Conservation (phyloP, 768 basidiomycete species). For the Flagelloscypha sp. region DNA sequence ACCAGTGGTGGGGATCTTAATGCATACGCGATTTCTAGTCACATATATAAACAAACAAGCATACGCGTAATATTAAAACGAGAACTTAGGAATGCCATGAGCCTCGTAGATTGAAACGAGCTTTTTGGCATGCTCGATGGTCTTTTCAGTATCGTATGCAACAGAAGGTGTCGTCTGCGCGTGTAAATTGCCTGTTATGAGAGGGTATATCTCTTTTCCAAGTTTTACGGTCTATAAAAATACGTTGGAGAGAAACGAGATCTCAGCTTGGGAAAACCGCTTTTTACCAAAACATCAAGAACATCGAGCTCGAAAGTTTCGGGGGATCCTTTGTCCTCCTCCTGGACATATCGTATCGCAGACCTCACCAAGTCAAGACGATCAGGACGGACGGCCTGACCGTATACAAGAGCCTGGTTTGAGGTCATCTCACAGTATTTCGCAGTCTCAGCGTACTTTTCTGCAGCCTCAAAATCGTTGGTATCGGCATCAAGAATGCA, state of each 20-base stretch:
- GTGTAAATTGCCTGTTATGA: slow-evolving; percentile 34
- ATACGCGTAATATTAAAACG: background rate
- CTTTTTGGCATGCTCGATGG: slow-evolving; percentile 33
- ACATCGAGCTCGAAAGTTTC: slow-evolving; percentile 24
- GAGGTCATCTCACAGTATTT: slow-evolving; percentile 42
- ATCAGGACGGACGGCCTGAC: slow-evolving; percentile 24
- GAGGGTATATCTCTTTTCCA: slow-evolving; percentile 34
- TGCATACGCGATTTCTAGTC: slow-evolving; percentile 38
- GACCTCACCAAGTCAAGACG: slow-evolving; percentile 21
- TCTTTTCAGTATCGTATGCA: slow-evolving; percentile 33
- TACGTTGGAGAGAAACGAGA: background rate
- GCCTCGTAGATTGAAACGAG: slow-evolving; percentile 33
- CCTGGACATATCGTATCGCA: slow-evolving; percentile 22
- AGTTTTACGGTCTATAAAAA: slow-evolving; percentile 32
- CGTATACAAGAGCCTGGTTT: slow-evolving; percentile 38
- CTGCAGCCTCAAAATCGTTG: no score
- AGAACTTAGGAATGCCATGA: slow-evolving; percentile 29
- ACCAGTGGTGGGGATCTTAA: slow-evolving; percentile 52
- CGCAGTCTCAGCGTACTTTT: slow-evolving; percentile 8
- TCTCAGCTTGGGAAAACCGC: slow-evolving; percentile 1
- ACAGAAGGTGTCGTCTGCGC: slow-evolving; percentile 34
- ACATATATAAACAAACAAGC: background rate
- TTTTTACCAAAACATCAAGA: slow-evolving; percentile 30
- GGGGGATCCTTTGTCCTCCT: slow-evolving; percentile 10
- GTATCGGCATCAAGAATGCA: no score